phyloP scores from a whole-genome alignment of 805 yeast species.

The Saccharomycopsis sp. region DNA sequence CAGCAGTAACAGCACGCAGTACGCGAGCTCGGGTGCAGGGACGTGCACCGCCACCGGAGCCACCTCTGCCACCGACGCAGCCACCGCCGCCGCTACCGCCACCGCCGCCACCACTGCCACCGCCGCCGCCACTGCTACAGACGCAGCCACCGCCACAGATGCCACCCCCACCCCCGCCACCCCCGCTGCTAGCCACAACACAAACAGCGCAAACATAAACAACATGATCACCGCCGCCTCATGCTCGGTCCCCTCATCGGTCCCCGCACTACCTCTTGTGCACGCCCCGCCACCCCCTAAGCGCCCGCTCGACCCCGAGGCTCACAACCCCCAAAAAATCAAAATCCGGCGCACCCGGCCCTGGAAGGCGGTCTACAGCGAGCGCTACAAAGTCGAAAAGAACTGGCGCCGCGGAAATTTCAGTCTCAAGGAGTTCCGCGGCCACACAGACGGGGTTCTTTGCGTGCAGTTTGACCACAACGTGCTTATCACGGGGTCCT shows the following conservation, averaged over 20 bases:
- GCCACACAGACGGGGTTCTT: conserved; percentile 85
- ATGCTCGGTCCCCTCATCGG: neutral
- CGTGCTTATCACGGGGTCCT: conserved; percentile 82
- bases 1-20: neutral
- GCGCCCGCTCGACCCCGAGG: conserved; percentile 1
- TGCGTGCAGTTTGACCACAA: conserved; percentile 80
- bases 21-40: conserved; percentile 9
- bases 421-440: conserved; percentile 55
- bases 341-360: conserved; percentile 53
- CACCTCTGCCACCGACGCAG: neutral
- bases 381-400: conserved; percentile 82
- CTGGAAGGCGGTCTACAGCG: conserved; percentile 93
- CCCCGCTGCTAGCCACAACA: too few relatives aligned
- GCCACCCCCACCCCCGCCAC: neutral
- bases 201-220: conserved; percentile 6
- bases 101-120: conserved; percentile 9
- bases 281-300: too few relatives aligned
- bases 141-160: conserved; percentile 1
- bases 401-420: conserved; percentile 90
- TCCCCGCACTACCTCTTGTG: neutral
- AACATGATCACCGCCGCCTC: conserved; percentile 1
- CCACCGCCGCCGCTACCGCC: neutral
- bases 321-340: neutral
- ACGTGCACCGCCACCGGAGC: conserved; percentile 9
- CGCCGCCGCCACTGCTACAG: conserved; percentile 2